These are phyloP conservation scores for Delphinella strobiligena DNA, from an alignment of 2,329 filamentous ascomycete species.

Conservation along the genomic window DNA sequence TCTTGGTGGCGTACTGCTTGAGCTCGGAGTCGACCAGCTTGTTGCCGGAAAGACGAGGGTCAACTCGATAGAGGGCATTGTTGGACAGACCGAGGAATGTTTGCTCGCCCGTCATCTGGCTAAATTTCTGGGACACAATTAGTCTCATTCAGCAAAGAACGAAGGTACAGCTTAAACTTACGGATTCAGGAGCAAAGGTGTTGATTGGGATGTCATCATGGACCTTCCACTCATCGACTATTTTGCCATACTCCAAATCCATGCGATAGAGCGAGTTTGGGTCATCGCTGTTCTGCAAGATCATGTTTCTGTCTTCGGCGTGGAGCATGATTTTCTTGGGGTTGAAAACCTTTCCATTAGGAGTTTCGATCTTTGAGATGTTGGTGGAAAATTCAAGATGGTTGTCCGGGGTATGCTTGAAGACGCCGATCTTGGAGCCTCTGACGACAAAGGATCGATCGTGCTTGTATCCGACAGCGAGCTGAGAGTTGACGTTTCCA, in stretches of 20 bases:
- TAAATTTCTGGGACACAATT: constrained; percentile 59
- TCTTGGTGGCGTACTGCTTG: constrained; percentile 95
- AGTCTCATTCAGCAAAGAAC: constrained; percentile 7
- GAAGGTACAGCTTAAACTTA: constrained; percentile 23
- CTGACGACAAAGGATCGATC: constrained; percentile 95
- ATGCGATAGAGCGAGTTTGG: constrained; percentile 90
- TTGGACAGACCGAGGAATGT: constrained; percentile 88
- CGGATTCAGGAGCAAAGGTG: constrained; percentile 82
- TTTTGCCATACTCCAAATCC: constrained; percentile 95
- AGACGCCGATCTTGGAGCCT: constrained; percentile 95
- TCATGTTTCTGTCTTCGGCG: constrained; percentile 78
- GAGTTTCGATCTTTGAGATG: constrained; percentile 89
- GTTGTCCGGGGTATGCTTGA: constrained; percentile 90
- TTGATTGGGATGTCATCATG: constrained; percentile 91
- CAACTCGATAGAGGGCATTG: constrained; percentile 87
- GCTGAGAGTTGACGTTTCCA: constrained; percentile 79
- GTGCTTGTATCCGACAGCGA: constrained; percentile 94
- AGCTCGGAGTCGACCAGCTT: constrained; percentile 89
- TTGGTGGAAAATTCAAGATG: constrained; percentile 92
- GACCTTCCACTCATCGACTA: constrained; percentile 97
- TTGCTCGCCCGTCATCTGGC: constrained; percentile 90
- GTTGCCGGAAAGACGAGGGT: constrained; percentile 77
- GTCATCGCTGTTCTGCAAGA: constrained; percentile 69
- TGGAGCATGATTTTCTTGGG: constrained; percentile 97
- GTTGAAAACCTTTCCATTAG: constrained; percentile 74